Evolutionary conservation across 352 stramenopile genomes (phyloP).

Genomic region (Phytophthora boehmeriae): DNA sequence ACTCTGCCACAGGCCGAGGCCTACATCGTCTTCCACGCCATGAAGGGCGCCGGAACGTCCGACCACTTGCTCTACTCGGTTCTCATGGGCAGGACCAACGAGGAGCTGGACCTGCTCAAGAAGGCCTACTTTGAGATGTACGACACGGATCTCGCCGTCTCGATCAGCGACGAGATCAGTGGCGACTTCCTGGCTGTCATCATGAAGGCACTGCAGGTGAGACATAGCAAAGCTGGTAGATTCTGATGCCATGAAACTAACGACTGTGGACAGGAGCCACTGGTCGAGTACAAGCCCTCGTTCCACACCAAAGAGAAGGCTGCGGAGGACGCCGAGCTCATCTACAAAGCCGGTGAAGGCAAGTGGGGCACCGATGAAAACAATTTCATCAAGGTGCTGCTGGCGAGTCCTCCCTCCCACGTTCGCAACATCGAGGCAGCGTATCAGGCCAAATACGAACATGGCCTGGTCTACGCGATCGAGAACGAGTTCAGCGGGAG

Average conservation of each 20-base stretch:
- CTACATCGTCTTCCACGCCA: conserved; percentile 67
- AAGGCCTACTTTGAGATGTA: conserved; percentile 64
- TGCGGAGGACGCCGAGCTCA: conserved; percentile 56
- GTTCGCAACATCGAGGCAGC: conserved; percentile 57
- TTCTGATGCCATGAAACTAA: conserved; percentile 3
- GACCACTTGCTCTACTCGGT: conserved; percentile 70
- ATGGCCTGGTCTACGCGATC: conserved; percentile 61
- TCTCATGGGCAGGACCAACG: conserved; percentile 57
- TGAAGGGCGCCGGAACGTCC: conserved; percentile 56
- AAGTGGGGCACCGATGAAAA: conserved; percentile 82
- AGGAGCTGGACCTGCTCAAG: conserved; percentile 57
- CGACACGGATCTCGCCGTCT: conserved; percentile 52
- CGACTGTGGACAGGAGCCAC: conserved; percentile 23
- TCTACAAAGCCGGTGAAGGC: conserved; percentile 82
- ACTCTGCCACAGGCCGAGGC: conserved; percentile 62
- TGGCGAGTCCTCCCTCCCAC: conserved; percentile 66
- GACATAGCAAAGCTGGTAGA: background rate
- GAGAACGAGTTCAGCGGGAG: conserved; percentile 74
- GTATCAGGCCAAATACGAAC: conserved; percentile 68
- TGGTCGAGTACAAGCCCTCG: conserved; percentile 46
- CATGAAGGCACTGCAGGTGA: conserved; percentile 54
- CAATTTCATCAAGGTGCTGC: conserved; percentile 63
- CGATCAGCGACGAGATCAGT: conserved; percentile 49
- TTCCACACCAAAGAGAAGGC: conserved; percentile 76
- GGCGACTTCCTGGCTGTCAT: conserved; percentile 60